Evolutionary conservation across 495 filamentous ascomycete genomes (phyloP), one percentile per base, ranked within the genome.

Genomic region (Podospora sp.): DNA sequence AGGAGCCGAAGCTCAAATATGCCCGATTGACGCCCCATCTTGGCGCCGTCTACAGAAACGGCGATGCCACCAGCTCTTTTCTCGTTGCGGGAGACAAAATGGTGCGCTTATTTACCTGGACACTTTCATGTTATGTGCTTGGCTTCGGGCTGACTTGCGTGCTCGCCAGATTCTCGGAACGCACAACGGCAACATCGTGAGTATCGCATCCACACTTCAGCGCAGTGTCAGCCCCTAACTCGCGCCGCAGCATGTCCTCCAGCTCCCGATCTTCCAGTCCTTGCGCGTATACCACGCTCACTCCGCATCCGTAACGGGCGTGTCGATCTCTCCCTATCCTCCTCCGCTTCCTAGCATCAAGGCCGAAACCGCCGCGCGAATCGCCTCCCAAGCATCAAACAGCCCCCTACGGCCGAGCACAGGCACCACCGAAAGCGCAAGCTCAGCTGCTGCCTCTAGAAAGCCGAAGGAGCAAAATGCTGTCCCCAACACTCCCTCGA

Each of bases 1-100:
- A 97, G n/a, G 95, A 99, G 76, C 96, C 95, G 58, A 91, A 88
- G 72, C 84, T 99, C 70, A 97, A 99, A 79, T 97, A 97, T 78
- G 89, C 89, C 27, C 88, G 91, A 63, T 77, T 97, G 65, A 98
- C 95, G 16, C 89, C 87, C 59, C 88, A 90, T 68, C 78, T 98
- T 65, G 87, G 84, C 18, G 79, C 90, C 6, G 87, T 97, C 57
- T 99, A 98, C 81, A 88, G 92, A 60, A 96, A 96, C 80, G 93
- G 92, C 64, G 95, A 99, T 84, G 91, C 92, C 66, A 96, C 94
- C 36, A 97, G 94, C 78, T 81, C 91, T 9, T 96, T 94, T 72
- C 79, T 95, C 29, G 92, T 95, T 58, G 91, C 91, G 22, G 94
- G 93, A 26, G 95, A 98, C 81, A 98, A 97, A 81, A 97, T 97